These are phyloP conservation scores for Xylariaceae sp. DNA, from an alignment of 2,329 filamentous ascomycete genomes.

Conservation along the genomic window DNA sequence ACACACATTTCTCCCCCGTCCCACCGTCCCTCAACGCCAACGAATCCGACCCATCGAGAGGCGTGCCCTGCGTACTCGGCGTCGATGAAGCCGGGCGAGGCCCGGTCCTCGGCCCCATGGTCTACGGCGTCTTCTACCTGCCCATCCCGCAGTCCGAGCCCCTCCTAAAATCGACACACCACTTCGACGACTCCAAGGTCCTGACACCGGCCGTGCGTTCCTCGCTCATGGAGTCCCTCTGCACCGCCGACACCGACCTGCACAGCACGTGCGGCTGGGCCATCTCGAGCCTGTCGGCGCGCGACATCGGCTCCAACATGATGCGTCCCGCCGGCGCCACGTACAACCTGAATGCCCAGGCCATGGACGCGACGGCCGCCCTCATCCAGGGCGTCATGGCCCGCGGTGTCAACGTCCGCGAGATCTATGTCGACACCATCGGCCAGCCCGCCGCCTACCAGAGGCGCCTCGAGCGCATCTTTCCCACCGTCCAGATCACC, in stretches of 20 bases:
- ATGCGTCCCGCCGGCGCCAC: conserved; percentile 61
- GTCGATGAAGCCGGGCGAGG: conserved; percentile 95
- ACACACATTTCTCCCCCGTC: conserved; percentile 74
- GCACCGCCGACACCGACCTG: conserved; percentile 63
- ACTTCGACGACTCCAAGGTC: conserved; percentile 95
- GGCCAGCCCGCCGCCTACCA: conserved; percentile 85
- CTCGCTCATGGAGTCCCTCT: conserved; percentile 72
- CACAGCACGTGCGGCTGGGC: conserved; percentile 76
- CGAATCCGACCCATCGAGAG: conserved; percentile 42
- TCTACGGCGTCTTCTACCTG: conserved; percentile 76
- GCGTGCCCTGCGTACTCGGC: conserved; percentile 76
- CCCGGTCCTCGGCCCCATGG: conserved; percentile 86
- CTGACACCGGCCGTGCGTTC: conserved; percentile 82
- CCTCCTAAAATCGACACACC: conserved; percentile 78
- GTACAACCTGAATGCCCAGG: conserved; percentile 96
- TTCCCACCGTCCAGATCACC: conserved; percentile 77
- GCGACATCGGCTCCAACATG: conserved; percentile 83
- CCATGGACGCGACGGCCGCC: conserved; percentile 87
- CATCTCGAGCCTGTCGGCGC: conserved; percentile 78
- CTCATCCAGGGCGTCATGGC: conserved; percentile 81
- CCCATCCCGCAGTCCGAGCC: conserved; percentile 74
- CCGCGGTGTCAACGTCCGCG: conserved; percentile 79
- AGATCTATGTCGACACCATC: conserved; percentile 96
- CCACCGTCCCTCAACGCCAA: conserved; percentile 59
- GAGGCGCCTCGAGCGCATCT: conserved; percentile 80